Conservation (phyloP, 1,139 yeast genomes). For the Lodderomyces theae region DNA sequence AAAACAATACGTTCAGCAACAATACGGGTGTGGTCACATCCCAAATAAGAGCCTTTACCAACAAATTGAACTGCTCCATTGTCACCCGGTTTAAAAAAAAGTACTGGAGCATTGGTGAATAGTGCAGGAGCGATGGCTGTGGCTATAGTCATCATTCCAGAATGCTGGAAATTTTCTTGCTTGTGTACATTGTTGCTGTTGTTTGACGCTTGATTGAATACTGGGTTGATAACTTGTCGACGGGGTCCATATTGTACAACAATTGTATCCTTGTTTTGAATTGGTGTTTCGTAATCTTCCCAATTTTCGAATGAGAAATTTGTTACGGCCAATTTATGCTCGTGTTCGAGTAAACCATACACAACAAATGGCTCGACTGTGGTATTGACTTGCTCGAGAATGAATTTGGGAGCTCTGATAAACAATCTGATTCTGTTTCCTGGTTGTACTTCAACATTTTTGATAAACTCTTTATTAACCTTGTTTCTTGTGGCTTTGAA, state of each 20-base stretch:
- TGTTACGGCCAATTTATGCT: slow-evolving; percentile 79
- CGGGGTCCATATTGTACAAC: slow-evolving; percentile 93
- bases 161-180: slow-evolving; percentile 79
- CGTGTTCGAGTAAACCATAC: slow-evolving; percentile 78
- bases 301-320: slow-evolving; percentile 82
- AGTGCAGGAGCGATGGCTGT: slow-evolving; percentile 88
- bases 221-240: slow-evolving; percentile 79
- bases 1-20: slow-evolving; percentile 84
- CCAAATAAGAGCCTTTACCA: slow-evolving; percentile 88
- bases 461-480: slow-evolving; percentile 58
- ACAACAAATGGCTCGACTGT: slow-evolving; percentile 52
- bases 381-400: slow-evolving; percentile 44
- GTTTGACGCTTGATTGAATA: slow-evolving; percentile 76
- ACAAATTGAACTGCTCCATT: slow-evolving; percentile 59
- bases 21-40: slow-evolving; percentile 80
- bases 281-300: slow-evolving; percentile 84
- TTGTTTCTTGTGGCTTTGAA: slow-evolving; percentile 76
- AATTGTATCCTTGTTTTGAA: slow-evolving; percentile 74
- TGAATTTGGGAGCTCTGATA: slow-evolving; percentile 57
- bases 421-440: slow-evolving; percentile 65
- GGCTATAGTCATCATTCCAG: slow-evolving; percentile 70
- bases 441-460: slow-evolving; percentile 57
- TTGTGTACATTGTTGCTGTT: slow-evolving; percentile 85
- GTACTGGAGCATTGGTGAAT: slow-evolving; percentile 79
- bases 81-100: slow-evolving; percentile 52